Conservation (phyloP, 208 protist species). For the Leishmania tropica region DNA sequence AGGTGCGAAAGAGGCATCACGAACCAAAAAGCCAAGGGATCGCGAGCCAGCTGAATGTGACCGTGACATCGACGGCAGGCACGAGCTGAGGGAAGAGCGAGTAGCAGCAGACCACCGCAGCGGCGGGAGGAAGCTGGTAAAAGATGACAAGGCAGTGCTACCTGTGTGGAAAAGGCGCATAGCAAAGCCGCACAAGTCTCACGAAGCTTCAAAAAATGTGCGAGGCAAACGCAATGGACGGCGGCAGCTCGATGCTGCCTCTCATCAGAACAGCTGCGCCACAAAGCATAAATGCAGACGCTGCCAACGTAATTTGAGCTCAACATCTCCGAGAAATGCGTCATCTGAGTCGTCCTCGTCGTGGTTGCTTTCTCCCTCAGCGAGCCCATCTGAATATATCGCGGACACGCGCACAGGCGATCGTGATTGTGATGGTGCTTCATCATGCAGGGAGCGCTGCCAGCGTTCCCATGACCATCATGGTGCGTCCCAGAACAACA, state of each 20-base stretch:
- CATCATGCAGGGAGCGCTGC: too few relatives aligned
- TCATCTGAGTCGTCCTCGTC: neutral
- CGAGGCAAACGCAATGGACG: neutral
- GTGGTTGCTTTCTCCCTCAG: neutral
- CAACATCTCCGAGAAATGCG: neutral
- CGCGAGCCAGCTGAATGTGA: neutral
- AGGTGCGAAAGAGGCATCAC: neutral
- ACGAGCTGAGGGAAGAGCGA: neutral
- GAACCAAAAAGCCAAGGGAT: neutral
- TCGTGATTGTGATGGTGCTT: neutral
- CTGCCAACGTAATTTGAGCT: neutral
- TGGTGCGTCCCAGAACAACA: neutral
- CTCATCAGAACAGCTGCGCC: neutral
- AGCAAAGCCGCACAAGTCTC: neutral
- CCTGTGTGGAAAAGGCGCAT: neutral
- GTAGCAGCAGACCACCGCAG: neutral
- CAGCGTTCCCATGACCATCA: neutral
- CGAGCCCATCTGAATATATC: neutral
- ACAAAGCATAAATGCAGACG: neutral
- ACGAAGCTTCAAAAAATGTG: neutral
- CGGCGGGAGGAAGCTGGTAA: neutral
- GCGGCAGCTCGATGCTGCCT: neutral
- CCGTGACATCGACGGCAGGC: neutral
- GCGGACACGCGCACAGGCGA: neutral
- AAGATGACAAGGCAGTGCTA: neutral